Conservation (phyloP, 306 rosid species). For the Pachyrhizus erosus region DNA sequence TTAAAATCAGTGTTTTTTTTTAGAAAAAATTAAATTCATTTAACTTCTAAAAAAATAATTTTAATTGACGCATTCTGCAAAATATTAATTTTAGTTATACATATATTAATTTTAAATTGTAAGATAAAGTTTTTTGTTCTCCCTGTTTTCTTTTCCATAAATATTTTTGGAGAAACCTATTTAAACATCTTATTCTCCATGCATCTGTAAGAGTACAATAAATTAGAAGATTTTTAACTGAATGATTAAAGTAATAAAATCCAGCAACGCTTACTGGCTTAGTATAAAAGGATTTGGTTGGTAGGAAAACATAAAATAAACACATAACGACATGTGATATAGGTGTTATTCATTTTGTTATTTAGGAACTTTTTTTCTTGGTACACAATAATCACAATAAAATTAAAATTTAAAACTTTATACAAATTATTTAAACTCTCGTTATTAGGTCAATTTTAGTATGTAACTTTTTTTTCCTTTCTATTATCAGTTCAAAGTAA, state of each 20-base stretch:
- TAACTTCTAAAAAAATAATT: background rate
- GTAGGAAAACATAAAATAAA: too few species aligned
- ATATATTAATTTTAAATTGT: background rate
- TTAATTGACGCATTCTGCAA: too few species aligned
- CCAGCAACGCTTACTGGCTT: background rate
- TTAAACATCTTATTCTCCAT: background rate
- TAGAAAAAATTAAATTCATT: background rate
- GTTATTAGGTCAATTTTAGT: too few species aligned
- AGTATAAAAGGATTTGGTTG: background rate
- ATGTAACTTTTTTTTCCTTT: too few species aligned
- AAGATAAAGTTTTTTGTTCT: too few species aligned
- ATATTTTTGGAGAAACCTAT: background rate
- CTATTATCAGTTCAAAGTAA: background rate
- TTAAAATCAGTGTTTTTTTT: background rate
- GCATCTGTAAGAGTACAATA: background rate
- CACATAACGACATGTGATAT: too few species aligned
- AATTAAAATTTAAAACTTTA: too few species aligned
- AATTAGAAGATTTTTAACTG: background rate
- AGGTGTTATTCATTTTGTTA: background rate
- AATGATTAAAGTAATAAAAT: background rate
- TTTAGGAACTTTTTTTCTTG: background rate
- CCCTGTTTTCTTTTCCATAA: background rate
- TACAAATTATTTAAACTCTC: too few species aligned
- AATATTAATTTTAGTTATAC: too few species aligned
- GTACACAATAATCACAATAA: background rate